phyloP scores from a whole-genome alignment of 345 rosid species.

The Populus pruinosa region DNA sequence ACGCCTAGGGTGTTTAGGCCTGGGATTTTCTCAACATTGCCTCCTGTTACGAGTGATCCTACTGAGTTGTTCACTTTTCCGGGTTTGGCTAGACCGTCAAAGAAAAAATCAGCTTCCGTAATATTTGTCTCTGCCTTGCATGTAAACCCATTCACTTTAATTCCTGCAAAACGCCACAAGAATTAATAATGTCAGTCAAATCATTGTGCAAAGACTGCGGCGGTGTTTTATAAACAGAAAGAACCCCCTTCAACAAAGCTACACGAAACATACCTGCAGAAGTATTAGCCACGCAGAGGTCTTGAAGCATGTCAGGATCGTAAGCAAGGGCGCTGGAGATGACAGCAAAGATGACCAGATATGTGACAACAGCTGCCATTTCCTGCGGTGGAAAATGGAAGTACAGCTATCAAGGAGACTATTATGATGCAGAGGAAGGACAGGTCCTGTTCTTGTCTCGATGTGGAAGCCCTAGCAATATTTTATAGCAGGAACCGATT shows the following conservation, averaged over 20 bases:
- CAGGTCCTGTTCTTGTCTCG: not conserved
- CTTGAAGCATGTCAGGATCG: slow-evolving; percentile 35
- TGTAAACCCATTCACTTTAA: slow-evolving; percentile 26
- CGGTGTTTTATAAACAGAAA: not conserved
- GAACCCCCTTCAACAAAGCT: not conserved
- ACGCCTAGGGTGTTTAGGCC: slow-evolving; percentile 29
- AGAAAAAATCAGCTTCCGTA: slow-evolving; percentile 23
- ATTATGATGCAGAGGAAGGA: not conserved
- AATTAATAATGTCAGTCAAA: not conserved
- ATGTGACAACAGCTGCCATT: slow-evolving; percentile 6
- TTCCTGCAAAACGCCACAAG: not conserved
- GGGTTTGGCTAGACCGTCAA: slow-evolving; percentile 17
- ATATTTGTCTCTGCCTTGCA: slow-evolving; percentile 24
- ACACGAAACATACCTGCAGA: slow-evolving; percentile 7
- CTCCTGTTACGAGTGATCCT: slow-evolving; percentile 25
- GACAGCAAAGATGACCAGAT: slow-evolving; percentile 9
- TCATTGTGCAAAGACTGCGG: not conserved
- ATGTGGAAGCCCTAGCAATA: not conserved
- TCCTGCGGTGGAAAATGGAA: not conserved
- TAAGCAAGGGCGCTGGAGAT: slow-evolving; percentile 9
- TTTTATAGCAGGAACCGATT: slow-evolving; percentile 1
- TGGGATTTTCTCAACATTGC: slow-evolving; percentile 28
- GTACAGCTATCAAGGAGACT: not conserved
- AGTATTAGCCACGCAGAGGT: slow-evolving; percentile 27
- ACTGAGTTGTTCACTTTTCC: slow-evolving; percentile 19